phyloP scores from a whole-genome alignment of 345 rosid genomes.

The Salix viminalis region DNA sequence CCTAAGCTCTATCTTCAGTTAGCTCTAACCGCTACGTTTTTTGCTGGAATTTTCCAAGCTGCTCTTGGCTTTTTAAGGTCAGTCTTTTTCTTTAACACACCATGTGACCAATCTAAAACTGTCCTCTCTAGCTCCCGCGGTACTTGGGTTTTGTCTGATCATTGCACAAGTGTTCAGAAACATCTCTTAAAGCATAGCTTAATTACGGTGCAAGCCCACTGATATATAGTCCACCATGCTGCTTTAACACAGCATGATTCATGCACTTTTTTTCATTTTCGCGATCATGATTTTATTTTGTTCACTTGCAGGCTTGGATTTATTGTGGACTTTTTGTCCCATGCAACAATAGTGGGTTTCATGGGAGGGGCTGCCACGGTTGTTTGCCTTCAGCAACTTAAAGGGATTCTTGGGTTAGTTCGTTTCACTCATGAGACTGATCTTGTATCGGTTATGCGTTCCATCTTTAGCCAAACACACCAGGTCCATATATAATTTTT shows the following conservation, averaged over 20 bases:
- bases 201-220: not conserved
- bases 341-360: constrained; percentile 44
- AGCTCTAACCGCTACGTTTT: constrained; percentile 43
- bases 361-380: constrained; percentile 49
- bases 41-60: constrained; percentile 45
- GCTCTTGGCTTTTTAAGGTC: constrained; percentile 48
- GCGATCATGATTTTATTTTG: not conserved
- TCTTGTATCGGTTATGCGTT: constrained; percentile 32
- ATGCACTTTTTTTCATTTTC: not conserved
- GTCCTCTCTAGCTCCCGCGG: not conserved
- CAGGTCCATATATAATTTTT: constrained; percentile 9
- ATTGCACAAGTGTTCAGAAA: not conserved
- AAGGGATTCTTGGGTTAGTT: constrained; percentile 36
- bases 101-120: constrained; percentile 1
- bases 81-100: not conserved
- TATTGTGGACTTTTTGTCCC: constrained; percentile 44
- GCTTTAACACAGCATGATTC: not conserved
- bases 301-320: constrained; percentile 33
- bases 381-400: constrained; percentile 43
- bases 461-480: constrained; percentile 28
- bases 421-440: constrained; percentile 33
- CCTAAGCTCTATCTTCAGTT: constrained; percentile 27
- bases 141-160: not conserved
- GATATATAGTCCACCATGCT: not conserved
- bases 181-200: not conserved